Evolutionary conservation across 805 yeast species (phyloP).

Genomic region (Starmerella kuoi): DNA sequence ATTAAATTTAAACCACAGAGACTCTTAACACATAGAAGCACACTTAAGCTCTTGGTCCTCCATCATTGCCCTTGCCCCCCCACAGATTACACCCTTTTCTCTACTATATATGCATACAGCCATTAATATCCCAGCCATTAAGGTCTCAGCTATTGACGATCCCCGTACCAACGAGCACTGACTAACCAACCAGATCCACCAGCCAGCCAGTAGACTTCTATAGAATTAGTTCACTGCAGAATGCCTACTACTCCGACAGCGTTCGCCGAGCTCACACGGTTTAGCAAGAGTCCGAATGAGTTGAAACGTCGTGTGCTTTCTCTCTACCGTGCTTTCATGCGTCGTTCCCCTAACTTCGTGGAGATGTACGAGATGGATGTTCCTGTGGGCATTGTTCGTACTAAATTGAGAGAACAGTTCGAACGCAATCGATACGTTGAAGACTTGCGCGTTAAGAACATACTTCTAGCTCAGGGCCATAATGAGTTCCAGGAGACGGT

Average conservation of each 20-base stretch:
- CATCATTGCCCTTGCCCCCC: too few species aligned
- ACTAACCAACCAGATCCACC: too few species aligned
- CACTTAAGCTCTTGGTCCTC: too few species aligned
- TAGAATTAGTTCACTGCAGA: neutral
- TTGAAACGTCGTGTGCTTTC: constrained; percentile 52
- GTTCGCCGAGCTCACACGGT: constrained; percentile 69
- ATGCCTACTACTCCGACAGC: constrained; percentile 67
- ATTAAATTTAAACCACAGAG: too few species aligned
- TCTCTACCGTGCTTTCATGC: constrained; percentile 60
- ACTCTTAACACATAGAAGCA: too few species aligned
- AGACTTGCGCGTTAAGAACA: constrained; percentile 53
- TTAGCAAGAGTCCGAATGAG: constrained; percentile 48
- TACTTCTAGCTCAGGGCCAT: constrained; percentile 67
- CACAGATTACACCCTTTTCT: too few species aligned
- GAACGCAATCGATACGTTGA: constrained; percentile 70
- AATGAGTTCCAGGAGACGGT: constrained; percentile 83
- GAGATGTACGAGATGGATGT: constrained; percentile 38
- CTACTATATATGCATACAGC: too few species aligned
- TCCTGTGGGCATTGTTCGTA: constrained; percentile 66
- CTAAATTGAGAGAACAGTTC: constrained; percentile 79
- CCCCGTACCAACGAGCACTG: too few species aligned
- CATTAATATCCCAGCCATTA: too few species aligned
- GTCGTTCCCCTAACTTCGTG: constrained; percentile 31
- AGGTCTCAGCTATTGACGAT: too few species aligned
- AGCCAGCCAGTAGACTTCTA: constrained; percentile 1